These are phyloP conservation scores for Lactarius hengduanensis DNA, from an alignment of 768 basidiomycete species.

Conservation along the genomic window DNA sequence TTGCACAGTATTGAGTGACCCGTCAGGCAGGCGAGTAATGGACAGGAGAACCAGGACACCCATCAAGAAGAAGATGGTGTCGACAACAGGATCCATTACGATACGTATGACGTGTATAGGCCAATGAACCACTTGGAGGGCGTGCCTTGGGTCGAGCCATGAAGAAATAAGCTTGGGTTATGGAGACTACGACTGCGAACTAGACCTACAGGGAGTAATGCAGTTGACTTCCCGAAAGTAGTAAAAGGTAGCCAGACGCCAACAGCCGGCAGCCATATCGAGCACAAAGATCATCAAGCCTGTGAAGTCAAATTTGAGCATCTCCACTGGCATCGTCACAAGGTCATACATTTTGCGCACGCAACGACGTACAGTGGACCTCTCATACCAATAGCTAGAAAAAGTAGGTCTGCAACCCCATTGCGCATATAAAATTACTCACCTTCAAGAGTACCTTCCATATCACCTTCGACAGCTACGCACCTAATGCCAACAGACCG, in stretches of 20 bases:
- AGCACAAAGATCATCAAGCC: conserved; percentile 91
- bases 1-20: no score
- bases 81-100: conserved; percentile 82
- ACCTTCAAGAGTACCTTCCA: conserved; percentile 96
- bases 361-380: conserved; percentile 80
- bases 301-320: conserved; percentile 35
- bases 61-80: conserved; percentile 54
- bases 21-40: conserved; percentile 19
- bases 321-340: conserved; percentile 13
- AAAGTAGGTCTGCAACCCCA: conserved; percentile 16
- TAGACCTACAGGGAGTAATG: conserved; percentile 68
- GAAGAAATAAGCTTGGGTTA: conserved; percentile 15
- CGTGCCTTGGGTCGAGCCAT: conserved; percentile 72
- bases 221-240: conserved; percentile 76
- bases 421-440: conserved; percentile 21
- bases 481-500: no score
- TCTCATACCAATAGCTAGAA: conserved; percentile 80
- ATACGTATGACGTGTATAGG: conserved; percentile 78
- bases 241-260: conserved; percentile 79
- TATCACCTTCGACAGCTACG: conserved; percentile 63
- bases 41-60: conserved; percentile 48
- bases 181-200: background rate
- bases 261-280: conserved; percentile 68
- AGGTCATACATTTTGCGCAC: conserved; percentile 69
- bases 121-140: conserved; percentile 68